These are phyloP conservation scores for Phytophthora agathidicida DNA, from an alignment of 352 stramenopile species.

Conservation along the genomic window DNA sequence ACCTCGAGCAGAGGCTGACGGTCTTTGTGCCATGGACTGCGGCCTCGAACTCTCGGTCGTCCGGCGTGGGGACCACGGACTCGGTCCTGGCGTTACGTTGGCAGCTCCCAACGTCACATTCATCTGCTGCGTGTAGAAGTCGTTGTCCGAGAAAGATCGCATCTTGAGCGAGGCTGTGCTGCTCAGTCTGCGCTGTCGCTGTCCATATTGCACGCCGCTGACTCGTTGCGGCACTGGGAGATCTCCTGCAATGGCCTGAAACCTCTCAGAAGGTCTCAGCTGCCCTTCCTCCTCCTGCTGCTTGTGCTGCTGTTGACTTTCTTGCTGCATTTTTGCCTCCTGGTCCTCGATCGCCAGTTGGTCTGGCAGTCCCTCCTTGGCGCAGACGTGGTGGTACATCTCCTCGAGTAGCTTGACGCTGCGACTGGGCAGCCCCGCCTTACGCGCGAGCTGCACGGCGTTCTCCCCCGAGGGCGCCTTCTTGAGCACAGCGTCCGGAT, in stretches of 20 bases:
- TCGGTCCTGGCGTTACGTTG: constrained; percentile 11
- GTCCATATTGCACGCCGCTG: constrained; percentile 25
- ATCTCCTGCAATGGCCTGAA: constrained; percentile 45
- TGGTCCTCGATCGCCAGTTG: constrained; percentile 55
- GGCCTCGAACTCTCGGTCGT: constrained; percentile 39
- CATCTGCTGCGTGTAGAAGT: constrained; percentile 58
- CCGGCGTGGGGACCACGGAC: constrained; percentile 35
- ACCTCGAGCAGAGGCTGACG: constrained; percentile 26
- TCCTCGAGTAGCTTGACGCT: constrained; percentile 85
- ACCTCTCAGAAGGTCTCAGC: constrained; percentile 37
- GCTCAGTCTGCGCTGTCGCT: constrained; percentile 39
- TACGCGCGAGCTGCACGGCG: constrained; percentile 73
- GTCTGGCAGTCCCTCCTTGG: constrained; percentile 67
- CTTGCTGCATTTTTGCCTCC: constrained; percentile 30
- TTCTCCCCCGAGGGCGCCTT: constrained; percentile 78
- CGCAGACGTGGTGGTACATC: constrained; percentile 88
- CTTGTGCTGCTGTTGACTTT: constrained; percentile 14
- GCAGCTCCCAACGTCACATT: constrained; percentile 13
- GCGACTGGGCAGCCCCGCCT: constrained; percentile 55
- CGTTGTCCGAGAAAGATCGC: constrained; percentile 71
- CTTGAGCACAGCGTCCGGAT: constrained; percentile 81
- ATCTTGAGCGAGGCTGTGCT: constrained; percentile 59
- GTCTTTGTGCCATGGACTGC: constrained; percentile 50
- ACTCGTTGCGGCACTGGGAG: constrained; percentile 20
- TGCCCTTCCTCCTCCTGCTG: constrained; percentile 28